phyloP scores from a whole-genome alignment of 331 rosid species.

The Acacia concinna region DNA sequence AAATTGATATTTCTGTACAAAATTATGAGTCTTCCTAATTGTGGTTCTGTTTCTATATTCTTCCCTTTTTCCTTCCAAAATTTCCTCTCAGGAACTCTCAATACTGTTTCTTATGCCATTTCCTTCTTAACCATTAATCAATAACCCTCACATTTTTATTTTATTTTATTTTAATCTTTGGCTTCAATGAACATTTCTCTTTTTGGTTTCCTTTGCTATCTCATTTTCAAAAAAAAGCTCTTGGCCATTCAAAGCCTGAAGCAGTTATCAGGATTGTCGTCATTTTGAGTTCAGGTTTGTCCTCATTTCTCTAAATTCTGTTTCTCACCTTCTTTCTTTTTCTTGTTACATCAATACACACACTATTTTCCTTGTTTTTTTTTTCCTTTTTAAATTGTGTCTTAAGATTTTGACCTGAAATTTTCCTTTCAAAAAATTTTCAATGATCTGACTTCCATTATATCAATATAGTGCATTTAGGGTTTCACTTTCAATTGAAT shows the following conservation, averaged over 20 bases:
- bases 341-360: neutral
- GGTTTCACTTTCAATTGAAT: neutral
- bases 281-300: conserved; percentile 45
- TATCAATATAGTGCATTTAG: neutral
- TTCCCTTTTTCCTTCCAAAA: conserved; percentile 49
- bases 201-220: conserved; percentile 10
- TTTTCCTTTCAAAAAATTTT: neutral
- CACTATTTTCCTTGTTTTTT: neutral
- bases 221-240: conserved; percentile 18
- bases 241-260: conserved; percentile 28
- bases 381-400: neutral
- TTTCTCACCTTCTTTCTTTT: neutral
- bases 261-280: conserved; percentile 6
- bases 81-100: conserved; percentile 50
- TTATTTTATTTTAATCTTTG: neutral
- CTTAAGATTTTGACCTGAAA: neutral
- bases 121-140: conserved; percentile 28
- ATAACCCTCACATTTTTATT: conserved; percentile 2
- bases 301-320: neutral
- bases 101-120: conserved; percentile 41
- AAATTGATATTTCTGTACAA: conserved; percentile 36
- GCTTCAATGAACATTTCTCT: conserved; percentile 12
- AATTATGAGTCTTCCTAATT: conserved; percentile 46
- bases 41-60: conserved; percentile 40
- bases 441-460: neutral